Evolutionary conservation across 2,329 filamentous ascomycete species (phyloP).

Genomic region (Aspergillus unguis): DNA sequence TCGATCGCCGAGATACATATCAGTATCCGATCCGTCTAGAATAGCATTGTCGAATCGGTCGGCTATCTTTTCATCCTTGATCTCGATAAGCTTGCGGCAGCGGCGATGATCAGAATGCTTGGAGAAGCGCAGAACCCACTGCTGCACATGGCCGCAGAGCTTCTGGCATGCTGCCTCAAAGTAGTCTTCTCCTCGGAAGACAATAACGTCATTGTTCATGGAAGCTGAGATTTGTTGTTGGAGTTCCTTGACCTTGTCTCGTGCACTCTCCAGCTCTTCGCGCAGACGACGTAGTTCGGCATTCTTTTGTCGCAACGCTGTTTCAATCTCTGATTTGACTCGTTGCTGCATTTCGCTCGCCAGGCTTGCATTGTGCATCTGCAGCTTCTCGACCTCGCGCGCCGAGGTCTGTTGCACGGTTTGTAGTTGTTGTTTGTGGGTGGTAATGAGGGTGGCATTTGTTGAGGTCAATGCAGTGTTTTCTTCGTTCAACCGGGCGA

Average conservation of each 20-base stretch:
- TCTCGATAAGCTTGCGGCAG: constrained; percentile 76
- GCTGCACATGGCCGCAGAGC: constrained; percentile 91
- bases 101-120: constrained; percentile 93
- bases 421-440: constrained; percentile 69
- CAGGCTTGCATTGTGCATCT: constrained; percentile 60
- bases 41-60: constrained; percentile 92
- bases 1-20: constrained; percentile 80
- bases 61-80: constrained; percentile 88
- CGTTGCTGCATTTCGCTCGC: constrained; percentile 62
- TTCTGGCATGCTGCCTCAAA: constrained; percentile 93
- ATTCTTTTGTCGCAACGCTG: constrained; percentile 75
- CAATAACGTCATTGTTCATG: constrained; percentile 70
- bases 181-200: constrained; percentile 83
- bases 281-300: constrained; percentile 75
- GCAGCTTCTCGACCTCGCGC: constrained; percentile 67
- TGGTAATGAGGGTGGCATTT: constrained; percentile 70
- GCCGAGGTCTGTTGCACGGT: constrained; percentile 60
- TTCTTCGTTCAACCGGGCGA: constrained; percentile 73
- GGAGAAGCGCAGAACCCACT: constrained; percentile 97
- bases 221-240: constrained; percentile 59
- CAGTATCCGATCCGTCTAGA: constrained; percentile 89
- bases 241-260: constrained; percentile 57
- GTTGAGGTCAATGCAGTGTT: constrained; percentile 76
- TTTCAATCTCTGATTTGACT: constrained; percentile 59
- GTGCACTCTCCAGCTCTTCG: constrained; percentile 70